Percentiles rank a stretch among this genome's conserved stretches.
Evolutionary conservation across 257 asterid genomes (phyloP).

Genomic region (Capsicum rhomboideum): DNA sequence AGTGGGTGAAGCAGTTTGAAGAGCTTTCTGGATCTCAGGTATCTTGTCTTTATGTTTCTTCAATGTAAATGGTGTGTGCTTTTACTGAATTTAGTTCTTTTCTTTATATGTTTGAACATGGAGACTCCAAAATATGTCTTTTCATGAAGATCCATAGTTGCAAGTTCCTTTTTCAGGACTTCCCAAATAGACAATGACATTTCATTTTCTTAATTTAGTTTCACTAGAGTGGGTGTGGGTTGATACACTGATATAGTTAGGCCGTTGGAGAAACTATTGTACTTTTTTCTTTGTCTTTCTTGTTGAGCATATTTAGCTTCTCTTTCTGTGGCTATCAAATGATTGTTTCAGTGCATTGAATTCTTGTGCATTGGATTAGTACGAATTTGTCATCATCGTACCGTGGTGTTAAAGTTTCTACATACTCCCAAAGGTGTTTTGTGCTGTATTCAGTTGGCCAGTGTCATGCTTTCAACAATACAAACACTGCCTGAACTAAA

Average conservation of each 20-base stretch:
- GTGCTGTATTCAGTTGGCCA: background rate
- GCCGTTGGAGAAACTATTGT: background rate
- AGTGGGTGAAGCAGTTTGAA: slow-evolving; percentile 97
- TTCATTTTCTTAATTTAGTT: background rate
- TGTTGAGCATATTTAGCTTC: background rate
- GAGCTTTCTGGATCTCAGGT: slow-evolving; percentile 98
- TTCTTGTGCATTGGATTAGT: background rate
- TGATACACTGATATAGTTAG: background rate
- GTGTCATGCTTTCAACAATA: background rate
- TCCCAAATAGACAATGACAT: background rate
- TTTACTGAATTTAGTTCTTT: background rate
- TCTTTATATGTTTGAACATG: background rate
- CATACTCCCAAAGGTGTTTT: background rate
- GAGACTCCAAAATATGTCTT: background rate
- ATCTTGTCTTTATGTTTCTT: slow-evolving; percentile 1
- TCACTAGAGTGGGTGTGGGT: background rate
- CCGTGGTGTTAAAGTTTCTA: background rate
- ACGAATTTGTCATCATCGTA: background rate
- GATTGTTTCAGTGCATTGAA: background rate
- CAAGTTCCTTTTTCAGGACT: background rate
- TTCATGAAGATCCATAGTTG: background rate
- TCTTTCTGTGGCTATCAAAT: background rate
- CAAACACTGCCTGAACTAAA: background rate
- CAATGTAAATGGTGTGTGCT: background rate
- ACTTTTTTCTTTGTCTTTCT: background rate